Conservation (phyloP, 2,329 filamentous ascomycete species). For the Stemphylium beticola region DNA sequence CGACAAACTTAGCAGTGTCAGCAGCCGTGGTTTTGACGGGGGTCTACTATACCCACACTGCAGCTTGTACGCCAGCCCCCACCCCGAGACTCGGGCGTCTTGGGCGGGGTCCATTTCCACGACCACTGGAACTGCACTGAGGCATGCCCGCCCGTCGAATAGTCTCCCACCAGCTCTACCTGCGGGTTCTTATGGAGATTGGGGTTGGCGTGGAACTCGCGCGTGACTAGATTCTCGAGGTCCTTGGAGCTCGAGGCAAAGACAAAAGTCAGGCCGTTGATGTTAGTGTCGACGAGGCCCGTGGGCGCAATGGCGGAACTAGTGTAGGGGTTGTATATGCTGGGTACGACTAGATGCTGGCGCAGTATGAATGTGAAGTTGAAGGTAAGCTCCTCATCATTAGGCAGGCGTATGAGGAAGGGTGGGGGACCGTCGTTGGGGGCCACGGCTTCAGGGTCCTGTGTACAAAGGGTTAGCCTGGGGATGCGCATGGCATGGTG, state of each 20-base stretch:
- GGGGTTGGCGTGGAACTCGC: conserved; percentile 95
- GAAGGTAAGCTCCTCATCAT: conserved; percentile 92
- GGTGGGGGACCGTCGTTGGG: conserved; percentile 59
- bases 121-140: conserved; percentile 92
- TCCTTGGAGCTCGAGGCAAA: conserved; percentile 86
- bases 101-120: conserved; percentile 97
- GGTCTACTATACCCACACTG: conserved; percentile 65
- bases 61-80: conserved; percentile 96
- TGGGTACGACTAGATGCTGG: conserved; percentile 56
- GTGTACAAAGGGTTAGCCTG: conserved; percentile 48
- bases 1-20: conserved; percentile 74
- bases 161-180: conserved; percentile 93
- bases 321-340: conserved; percentile 49
- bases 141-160: conserved; percentile 78
- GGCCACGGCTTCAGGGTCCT: conserved; percentile 71
- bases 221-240: conserved; percentile 89
- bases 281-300: conserved; percentile 68
- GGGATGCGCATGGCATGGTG: neutral
- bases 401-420: conserved; percentile 85
- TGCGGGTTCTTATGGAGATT: conserved; percentile 98
- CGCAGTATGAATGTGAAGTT: conserved; percentile 87
- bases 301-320: conserved; percentile 54
- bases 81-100: conserved; percentile 76
- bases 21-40: conserved; percentile 5
- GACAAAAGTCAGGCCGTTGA: conserved; percentile 90